These are phyloP conservation scores for Leucosporidium yakuticum DNA, from an alignment of 768 basidiomycete species.

Conservation along the genomic window DNA sequence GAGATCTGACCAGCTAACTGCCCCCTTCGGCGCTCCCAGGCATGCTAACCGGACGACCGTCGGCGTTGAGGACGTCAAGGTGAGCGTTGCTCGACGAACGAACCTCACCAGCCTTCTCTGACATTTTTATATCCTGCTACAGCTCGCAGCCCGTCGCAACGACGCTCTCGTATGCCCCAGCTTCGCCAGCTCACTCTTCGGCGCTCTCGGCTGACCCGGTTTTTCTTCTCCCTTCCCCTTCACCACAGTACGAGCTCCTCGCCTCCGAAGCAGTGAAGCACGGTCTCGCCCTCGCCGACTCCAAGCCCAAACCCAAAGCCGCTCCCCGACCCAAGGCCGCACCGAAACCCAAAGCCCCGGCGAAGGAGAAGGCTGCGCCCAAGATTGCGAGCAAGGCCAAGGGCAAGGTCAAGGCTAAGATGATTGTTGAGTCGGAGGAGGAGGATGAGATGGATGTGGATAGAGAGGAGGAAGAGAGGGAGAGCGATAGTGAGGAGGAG, in stretches of 20 bases:
- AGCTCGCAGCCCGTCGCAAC: constrained; percentile 26
- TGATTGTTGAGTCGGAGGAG: neutral
- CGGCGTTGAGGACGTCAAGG: constrained; percentile 33
- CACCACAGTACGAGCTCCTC: constrained; percentile 25
- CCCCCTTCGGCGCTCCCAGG: neutral
- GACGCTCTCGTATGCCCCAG: constrained; percentile 19
- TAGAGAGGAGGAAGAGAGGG: no score
- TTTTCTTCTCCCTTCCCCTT: no score
- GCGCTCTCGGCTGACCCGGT: neutral
- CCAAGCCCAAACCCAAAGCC: constrained; percentile 10
- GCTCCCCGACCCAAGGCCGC: neutral
- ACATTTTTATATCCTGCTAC: neutral
- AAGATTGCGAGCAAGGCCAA: neutral
- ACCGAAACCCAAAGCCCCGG: neutral
- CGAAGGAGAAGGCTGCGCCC: neutral
- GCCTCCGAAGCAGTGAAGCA: constrained; percentile 13
- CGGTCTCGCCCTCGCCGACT: constrained; percentile 27
- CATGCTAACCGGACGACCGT: constrained; percentile 25
- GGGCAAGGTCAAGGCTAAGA: constrained; percentile 1
- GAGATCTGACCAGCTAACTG: no score
- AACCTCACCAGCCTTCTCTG: neutral
- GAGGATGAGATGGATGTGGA: neutral
- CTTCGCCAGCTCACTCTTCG: no score
- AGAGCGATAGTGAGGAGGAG: neutral
- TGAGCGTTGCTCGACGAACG: neutral